Evolutionary conservation across 345 rosid species (phyloP).

Genomic region (Populus nigra): DNA sequence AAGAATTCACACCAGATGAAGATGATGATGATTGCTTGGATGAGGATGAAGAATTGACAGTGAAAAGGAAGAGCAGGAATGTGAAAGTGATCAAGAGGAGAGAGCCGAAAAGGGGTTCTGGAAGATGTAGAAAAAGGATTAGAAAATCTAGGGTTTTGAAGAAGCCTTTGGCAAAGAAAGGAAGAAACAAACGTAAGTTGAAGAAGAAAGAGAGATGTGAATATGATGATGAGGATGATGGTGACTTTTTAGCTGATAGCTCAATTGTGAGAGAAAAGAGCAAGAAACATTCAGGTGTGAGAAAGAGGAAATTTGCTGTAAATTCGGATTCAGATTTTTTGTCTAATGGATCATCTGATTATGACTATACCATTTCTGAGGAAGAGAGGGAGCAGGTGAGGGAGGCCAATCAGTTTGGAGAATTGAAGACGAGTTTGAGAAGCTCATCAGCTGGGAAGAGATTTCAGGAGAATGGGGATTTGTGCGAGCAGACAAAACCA

Average conservation of each 20-base stretch:
- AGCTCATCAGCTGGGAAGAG: constrained; percentile 45
- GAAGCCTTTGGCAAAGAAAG: constrained; percentile 40
- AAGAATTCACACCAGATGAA: constrained; percentile 19
- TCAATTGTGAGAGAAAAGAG: constrained; percentile 40
- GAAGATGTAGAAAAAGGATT: constrained; percentile 36
- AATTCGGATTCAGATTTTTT: constrained; percentile 74
- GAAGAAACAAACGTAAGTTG: constrained; percentile 38
- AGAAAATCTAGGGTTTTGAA: constrained; percentile 41
- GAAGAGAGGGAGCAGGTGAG: constrained; percentile 91
- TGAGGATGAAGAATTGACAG: constrained; percentile 59
- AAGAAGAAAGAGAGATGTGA: constrained; percentile 47
- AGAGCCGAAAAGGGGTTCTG: constrained; percentile 34
- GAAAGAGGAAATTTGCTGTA: constrained; percentile 44
- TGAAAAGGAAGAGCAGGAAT: constrained; percentile 32
- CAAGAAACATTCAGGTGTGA: constrained; percentile 31
- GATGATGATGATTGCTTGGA: constrained; percentile 51
- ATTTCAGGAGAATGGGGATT: constrained; percentile 41
- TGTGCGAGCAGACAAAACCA: constrained; percentile 41
- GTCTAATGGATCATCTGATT: constrained; percentile 61
- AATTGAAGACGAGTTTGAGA: constrained; percentile 48
- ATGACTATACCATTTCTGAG: constrained; percentile 82
- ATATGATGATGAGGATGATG: constrained; percentile 42
- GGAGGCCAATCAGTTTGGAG: constrained; percentile 52
- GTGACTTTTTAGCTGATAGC: constrained; percentile 44
- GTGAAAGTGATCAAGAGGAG: constrained; percentile 35